A percentile compares a stretch with the other conserved stretches of the same genome.
Evolutionary conservation across 768 basidiomycete species (phyloP).

Genomic region (Tephrocybe sp.): DNA sequence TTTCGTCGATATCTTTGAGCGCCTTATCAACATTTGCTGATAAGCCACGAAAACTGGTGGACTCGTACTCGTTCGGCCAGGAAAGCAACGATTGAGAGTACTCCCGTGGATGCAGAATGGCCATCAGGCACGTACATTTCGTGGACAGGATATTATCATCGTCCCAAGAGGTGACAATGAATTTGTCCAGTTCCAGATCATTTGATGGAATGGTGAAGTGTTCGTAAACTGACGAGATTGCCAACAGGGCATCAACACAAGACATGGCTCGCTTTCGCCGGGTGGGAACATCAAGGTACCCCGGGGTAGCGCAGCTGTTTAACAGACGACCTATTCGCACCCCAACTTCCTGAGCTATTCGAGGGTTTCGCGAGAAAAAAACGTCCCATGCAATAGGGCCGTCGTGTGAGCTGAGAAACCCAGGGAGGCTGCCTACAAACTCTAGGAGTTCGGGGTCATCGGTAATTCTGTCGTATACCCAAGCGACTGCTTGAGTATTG

Average conservation of each 20-base stretch:
- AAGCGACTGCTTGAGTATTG: neutral
- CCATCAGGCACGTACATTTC: neutral
- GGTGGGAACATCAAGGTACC: neutral
- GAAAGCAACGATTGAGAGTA: neutral
- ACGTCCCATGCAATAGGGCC: constrained; percentile 2
- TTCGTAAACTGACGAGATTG: neutral
- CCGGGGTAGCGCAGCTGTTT: neutral
- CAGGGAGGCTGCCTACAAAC: neutral
- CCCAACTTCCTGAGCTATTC: neutral
- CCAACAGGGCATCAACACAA: constrained; percentile 1
- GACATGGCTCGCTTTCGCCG: neutral
- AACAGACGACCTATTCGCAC: neutral
- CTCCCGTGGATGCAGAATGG: neutral
- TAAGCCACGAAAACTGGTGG: neutral
- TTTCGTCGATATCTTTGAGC: constrained; percentile 1
- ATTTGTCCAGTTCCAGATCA: neutral
- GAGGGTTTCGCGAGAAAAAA: neutral
- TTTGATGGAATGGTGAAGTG: neutral
- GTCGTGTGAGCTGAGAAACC: neutral
- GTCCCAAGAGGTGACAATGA: neutral
- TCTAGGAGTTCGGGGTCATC: constrained; percentile 4
- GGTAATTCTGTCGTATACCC: constrained; percentile 1
- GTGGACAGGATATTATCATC: neutral
- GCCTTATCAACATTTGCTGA: neutral
- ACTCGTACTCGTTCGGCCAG: no score